These are phyloP conservation scores for Suillus alpinus DNA, from an alignment of 768 basidiomycete species.

Conservation along the genomic window DNA sequence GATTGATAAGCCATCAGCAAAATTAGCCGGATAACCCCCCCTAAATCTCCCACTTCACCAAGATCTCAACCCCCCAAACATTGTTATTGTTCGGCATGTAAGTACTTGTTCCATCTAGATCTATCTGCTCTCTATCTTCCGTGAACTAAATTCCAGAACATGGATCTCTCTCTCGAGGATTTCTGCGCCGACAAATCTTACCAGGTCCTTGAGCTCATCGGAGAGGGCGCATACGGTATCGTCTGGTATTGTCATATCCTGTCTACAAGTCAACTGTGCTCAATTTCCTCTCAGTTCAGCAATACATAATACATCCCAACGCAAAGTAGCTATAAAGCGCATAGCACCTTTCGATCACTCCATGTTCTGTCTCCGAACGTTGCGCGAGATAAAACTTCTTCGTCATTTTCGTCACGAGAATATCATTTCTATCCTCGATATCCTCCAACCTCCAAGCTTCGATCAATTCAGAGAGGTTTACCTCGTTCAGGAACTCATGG, in stretches of 20 bases:
- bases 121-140: not conserved
- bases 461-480: constrained; percentile 86
- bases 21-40: constrained; percentile 1
- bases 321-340: constrained; percentile 93
- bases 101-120: constrained; percentile 1
- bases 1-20: constrained; percentile 4
- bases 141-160: constrained; percentile 8
- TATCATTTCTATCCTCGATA: constrained; percentile 95
- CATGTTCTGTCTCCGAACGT: constrained; percentile 84
- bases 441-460: constrained; percentile 75
- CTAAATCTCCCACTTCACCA: not conserved
- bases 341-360: constrained; percentile 95
- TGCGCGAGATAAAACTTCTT: constrained; percentile 90
- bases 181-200: constrained; percentile 59
- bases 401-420: constrained; percentile 84
- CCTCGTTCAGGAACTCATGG: constrained; percentile 73
- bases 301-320: constrained; percentile 69
- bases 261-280: constrained; percentile 6
- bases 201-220: constrained; percentile 78
- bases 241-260: constrained; percentile 51
- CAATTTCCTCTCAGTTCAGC: constrained; percentile 52
- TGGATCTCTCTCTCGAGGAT: constrained; percentile 33
- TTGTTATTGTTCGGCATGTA: not conserved
- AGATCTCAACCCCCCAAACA: not conserved
- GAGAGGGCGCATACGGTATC: constrained; percentile 94